Base-by-base conservation (phyloP, 495 filamentous ascomycete species). In the Penicillium pulvis region DNA sequence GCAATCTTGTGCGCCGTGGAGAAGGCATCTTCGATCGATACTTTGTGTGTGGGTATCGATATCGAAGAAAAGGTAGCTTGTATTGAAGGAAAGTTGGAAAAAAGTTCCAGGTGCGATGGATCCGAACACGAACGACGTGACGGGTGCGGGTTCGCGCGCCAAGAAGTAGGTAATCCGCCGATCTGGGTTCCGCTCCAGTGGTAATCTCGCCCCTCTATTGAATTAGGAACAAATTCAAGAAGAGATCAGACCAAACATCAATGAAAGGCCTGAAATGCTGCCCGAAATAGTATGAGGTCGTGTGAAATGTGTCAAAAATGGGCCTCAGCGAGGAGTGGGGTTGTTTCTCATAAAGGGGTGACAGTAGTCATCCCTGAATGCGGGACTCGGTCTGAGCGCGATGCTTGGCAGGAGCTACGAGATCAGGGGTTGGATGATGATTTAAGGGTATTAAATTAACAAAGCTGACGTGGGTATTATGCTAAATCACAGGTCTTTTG, bases 21-120 rank as follows among this genome's bases (percentile, higher is more conserved):
- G 90, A 90, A 64, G 86, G 84, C 90, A 95, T 93, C 44, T 47
- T 78, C 71, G 48, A 42, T 20, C 31, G 39, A 17, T 19, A 28
- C 4, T 9, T 36, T 36, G 9, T 28, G 4, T 78, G 71, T 49
- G 9, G 5, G 39, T 41, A 46, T 31, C 31, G n/a, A 17, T 11
- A 28, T n/a, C 0, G 42, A 26, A 44, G 33, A 36, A 4, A 36
- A 11, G 14, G 33, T 6, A 17, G 23, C 11, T 24, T 30, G 24
- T 8, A 30, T 23, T 53, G 33, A 36, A 14, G 33, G 33, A 36
- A 30, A 31, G 19, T 14, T n/a, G 12, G 19, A 42, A 41, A 41
- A 4, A 36, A 14, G 33, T 36, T 33, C 20, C 46, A 10, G 20
- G 36, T 35, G 51, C 11, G 41, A 46, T 55, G 44, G 49, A 43